Evolutionary conservation across 2,329 filamentous ascomycete genomes (phyloP).

Genomic region (Onygena corvina): DNA sequence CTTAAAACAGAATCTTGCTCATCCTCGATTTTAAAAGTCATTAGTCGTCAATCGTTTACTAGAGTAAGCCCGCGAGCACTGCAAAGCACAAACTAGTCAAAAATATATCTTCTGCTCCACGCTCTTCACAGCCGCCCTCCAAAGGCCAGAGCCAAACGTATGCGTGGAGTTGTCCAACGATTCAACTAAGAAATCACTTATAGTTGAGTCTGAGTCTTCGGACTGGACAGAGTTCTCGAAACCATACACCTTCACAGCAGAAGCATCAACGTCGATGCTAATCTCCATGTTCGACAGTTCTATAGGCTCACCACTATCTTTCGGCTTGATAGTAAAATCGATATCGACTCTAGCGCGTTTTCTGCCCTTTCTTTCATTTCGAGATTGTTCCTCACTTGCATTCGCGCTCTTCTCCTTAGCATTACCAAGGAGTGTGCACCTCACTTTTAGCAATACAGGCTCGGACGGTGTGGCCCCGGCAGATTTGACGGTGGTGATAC

Average conservation of each 20-base stretch:
- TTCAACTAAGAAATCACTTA: slow-evolving; percentile 21
- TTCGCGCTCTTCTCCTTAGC: slow-evolving; percentile 14
- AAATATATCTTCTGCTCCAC: slow-evolving; percentile 27
- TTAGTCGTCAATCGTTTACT: not conserved
- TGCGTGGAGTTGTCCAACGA: slow-evolving; percentile 19
- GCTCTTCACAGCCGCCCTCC: slow-evolving; percentile 29
- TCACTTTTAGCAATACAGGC: slow-evolving; percentile 21
- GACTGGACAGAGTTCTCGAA: slow-evolving; percentile 22
- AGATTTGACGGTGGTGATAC: slow-evolving; percentile 30
- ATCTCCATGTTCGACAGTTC: slow-evolving; percentile 20
- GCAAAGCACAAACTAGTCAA: not conserved
- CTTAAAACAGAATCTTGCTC: not conserved
- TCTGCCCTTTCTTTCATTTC: slow-evolving; percentile 10
- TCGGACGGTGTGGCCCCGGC: slow-evolving; percentile 19
- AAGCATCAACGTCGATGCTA: slow-evolving; percentile 29
- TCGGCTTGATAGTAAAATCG: slow-evolving; percentile 30
- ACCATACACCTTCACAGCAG: slow-evolving; percentile 32
- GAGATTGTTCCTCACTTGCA: slow-evolving; percentile 9
- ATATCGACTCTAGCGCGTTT: slow-evolving; percentile 25
- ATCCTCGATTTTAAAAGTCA: not conserved
- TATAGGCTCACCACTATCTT: not conserved
- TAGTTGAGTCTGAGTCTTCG: slow-evolving; percentile 26
- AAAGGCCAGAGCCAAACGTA: slow-evolving; percentile 28
- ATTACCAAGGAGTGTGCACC: slow-evolving; percentile 29
- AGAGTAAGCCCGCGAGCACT: too few relatives aligned